These are phyloP conservation scores for Tuber microsphaerosporum DNA, from an alignment of 495 filamentous ascomycete species.

Conservation along the genomic window DNA sequence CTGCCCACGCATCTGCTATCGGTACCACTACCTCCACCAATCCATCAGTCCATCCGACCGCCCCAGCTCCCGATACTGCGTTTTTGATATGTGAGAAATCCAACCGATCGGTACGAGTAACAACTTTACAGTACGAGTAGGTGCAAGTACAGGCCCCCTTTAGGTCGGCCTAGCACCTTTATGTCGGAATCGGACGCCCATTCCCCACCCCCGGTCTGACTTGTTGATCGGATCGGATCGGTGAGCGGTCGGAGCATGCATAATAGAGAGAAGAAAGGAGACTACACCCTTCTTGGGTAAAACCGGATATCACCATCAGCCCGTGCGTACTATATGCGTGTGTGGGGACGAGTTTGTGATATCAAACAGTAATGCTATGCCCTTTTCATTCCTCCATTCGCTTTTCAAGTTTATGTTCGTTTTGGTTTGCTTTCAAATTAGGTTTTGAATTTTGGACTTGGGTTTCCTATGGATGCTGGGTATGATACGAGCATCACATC, in stretches of 20 bases:
- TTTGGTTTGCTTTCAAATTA: neutral
- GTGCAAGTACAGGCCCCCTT: neutral
- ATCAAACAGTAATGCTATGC: neutral
- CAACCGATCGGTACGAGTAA: neutral
- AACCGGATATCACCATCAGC: neutral
- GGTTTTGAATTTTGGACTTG: neutral
- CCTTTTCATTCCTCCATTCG: neutral
- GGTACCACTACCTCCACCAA: neutral
- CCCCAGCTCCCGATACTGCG: neutral
- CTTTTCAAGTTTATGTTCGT: neutral
- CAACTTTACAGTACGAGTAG: neutral
- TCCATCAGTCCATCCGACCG: neutral
- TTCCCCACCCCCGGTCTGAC: neutral
- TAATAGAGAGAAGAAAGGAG: neutral
- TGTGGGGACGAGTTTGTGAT: neutral
- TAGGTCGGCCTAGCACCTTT: neutral
- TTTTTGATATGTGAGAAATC: neutral
- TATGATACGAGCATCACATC: neutral
- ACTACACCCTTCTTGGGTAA: neutral
- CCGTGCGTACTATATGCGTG: neutral
- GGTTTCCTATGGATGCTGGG: neutral
- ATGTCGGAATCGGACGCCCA: neutral
- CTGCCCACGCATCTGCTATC: neutral
- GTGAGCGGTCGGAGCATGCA: conserved; percentile 1
- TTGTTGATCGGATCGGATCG: neutral